A percentile compares a stretch with the other conserved stretches of the same genome.
phyloP scores from a whole-genome alignment of 139 green algal species.

The Chlamydomonas sp. region DNA sequence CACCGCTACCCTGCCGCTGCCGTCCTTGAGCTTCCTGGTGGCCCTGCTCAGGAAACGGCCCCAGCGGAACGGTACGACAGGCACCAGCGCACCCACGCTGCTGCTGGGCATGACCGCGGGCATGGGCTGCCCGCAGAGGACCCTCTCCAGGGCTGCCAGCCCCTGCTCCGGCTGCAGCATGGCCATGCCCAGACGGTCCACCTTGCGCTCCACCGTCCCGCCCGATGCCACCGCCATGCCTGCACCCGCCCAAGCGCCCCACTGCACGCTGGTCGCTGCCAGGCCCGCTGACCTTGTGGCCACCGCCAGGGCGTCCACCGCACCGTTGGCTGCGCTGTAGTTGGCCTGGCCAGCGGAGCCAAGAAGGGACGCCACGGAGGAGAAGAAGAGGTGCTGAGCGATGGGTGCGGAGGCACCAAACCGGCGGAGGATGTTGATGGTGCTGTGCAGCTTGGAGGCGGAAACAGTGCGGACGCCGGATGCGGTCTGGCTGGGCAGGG shows the following conservation, averaged over 20 bases:
- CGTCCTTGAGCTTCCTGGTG: too few species aligned
- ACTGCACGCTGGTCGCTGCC: slow-evolving; percentile 42
- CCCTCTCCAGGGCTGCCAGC: slow-evolving; percentile 51
- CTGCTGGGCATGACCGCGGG: too few species aligned
- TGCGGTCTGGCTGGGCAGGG: slow-evolving; percentile 49
- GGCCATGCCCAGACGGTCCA: slow-evolving; percentile 61
- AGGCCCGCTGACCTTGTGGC: not conserved
- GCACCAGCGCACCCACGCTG: not conserved
- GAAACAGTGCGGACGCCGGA: slow-evolving; percentile 39
- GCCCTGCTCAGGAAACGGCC: not conserved
- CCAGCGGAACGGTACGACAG: slow-evolving; percentile 57
- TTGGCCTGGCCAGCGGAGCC: slow-evolving; percentile 82
- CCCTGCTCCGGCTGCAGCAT: slow-evolving; percentile 55
- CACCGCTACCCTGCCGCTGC: not conserved
- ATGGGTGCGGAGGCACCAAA: slow-evolving; percentile 42
- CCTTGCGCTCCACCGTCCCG: slow-evolving; percentile 34
- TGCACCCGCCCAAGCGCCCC: slow-evolving; percentile 56
- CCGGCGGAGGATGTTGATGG: slow-evolving; percentile 32
- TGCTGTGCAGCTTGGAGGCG: slow-evolving; percentile 67
- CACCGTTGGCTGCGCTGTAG: slow-evolving; percentile 83
- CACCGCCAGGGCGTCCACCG: slow-evolving; percentile 60
- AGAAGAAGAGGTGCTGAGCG: slow-evolving; percentile 71
- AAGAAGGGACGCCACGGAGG: slow-evolving; percentile 78
- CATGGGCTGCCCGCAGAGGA: not conserved
- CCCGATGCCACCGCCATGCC: slow-evolving; percentile 53